Percentiles rank a stretch among this genome's conserved stretches.
These are phyloP conservation scores for Plenodomus lindquistii DNA, from an alignment of 2,329 filamentous ascomycete species.

Conservation along the genomic window DNA sequence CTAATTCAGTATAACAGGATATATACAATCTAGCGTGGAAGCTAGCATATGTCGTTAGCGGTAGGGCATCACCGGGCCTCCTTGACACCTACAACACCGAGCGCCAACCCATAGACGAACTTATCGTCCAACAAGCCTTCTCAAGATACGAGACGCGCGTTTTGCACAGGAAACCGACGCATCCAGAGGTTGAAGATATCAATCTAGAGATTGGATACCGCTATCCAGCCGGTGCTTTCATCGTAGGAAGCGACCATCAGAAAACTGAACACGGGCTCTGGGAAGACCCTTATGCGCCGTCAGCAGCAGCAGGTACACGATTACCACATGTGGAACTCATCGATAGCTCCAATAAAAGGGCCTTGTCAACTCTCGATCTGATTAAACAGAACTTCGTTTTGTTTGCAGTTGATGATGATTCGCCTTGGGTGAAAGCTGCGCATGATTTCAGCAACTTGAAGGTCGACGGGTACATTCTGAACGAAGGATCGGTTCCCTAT, in stretches of 20 bases:
- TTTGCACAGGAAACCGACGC: neutral
- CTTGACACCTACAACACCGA: slow-evolving; percentile 8
- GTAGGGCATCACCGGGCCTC: neutral
- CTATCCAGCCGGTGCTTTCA: neutral
- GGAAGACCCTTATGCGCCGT: neutral
- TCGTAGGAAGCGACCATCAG: neutral
- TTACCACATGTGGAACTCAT: slow-evolving; percentile 1
- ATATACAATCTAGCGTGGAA: slow-evolving; percentile 16
- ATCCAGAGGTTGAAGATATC: neutral
- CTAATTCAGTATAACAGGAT: no score
- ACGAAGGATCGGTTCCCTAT: neutral
- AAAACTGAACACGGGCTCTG: neutral
- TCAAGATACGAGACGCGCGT: slow-evolving; percentile 1
- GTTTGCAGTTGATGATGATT: neutral
- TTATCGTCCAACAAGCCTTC: slow-evolving; percentile 1
- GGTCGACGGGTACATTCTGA: neutral
- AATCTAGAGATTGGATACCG: neutral
- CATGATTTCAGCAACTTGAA: neutral
- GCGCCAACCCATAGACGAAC: slow-evolving; percentile 2
- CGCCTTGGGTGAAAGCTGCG: neutral
- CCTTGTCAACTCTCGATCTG: neutral
- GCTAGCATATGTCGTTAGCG: slow-evolving; percentile 2
- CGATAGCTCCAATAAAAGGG: neutral
- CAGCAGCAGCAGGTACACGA: neutral
- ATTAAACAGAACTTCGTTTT: slow-evolving; percentile 1